These are phyloP conservation scores for Yamadazyma laniorum DNA, from an alignment of 805 yeast genomes.

Conservation along the genomic window DNA sequence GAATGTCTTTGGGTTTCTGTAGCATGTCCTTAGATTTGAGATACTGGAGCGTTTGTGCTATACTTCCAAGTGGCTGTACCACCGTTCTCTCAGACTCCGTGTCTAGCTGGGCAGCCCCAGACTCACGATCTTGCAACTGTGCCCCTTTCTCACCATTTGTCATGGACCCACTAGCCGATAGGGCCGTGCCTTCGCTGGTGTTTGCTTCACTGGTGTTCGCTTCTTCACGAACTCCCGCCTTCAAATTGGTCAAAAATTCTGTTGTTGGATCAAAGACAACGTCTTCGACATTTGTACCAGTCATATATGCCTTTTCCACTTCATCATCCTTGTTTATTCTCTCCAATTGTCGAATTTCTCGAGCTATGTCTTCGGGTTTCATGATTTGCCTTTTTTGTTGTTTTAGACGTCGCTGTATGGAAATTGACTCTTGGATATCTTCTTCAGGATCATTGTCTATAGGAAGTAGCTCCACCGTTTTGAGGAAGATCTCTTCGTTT, in stretches of 20 bases:
- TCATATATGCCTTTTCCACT: conserved; percentile 13
- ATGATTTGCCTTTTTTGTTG: conserved; percentile 26
- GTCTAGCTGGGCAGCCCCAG: neutral
- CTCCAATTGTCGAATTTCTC: conserved; percentile 29
- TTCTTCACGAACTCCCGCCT: neutral
- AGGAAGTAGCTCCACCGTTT: conserved; percentile 29
- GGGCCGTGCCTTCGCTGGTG: neutral
- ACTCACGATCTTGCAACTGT: neutral
- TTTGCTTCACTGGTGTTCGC: neutral
- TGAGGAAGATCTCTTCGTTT: conserved; percentile 19
- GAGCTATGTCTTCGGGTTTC: conserved; percentile 37
- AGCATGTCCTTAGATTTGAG: conserved; percentile 22
- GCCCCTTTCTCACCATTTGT: neutral
- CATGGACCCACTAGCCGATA: neutral
- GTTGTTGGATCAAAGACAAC: conserved; percentile 43
- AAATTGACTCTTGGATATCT: conserved; percentile 22
- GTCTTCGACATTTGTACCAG: conserved; percentile 6
- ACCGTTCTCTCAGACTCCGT: neutral
- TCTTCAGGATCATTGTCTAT: conserved; percentile 27
- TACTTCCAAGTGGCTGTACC: conserved; percentile 10
- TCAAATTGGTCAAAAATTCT: conserved; percentile 34
- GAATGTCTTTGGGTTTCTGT: conserved; percentile 7
- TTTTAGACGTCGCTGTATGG: conserved; percentile 19
- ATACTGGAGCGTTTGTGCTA: conserved; percentile 28
- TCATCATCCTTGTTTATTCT: conserved; percentile 19